Percentiles rank a stretch among this genome's conserved stretches.
Conservation (phyloP, 345 rosid genomes). For the Salix brachista region DNA sequence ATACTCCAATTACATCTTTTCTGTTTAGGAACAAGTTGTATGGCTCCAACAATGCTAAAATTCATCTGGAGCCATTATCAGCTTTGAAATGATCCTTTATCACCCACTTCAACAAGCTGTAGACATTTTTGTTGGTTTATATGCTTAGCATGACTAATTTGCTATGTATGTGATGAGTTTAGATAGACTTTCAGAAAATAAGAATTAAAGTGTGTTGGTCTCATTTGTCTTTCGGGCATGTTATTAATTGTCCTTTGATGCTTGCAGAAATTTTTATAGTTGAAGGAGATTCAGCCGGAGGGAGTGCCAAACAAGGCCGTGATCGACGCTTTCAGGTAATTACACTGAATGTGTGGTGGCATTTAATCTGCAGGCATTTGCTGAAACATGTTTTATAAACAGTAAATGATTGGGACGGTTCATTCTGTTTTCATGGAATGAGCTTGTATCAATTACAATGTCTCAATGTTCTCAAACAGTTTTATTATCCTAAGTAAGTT, state of each 20-base stretch:
- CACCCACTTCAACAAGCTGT: not conserved
- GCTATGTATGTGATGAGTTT: not conserved
- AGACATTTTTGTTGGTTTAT: not conserved
- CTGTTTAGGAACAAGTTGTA: not conserved
- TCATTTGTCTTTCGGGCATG: not conserved
- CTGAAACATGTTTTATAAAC: not conserved
- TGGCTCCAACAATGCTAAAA: not conserved
- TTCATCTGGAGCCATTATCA: not conserved
- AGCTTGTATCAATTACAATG: not conserved
- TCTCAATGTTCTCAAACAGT: not conserved
- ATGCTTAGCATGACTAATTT: not conserved
- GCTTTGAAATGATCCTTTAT: not conserved
- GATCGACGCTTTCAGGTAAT: constrained; percentile 96
- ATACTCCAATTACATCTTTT: not conserved
- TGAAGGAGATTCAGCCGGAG: constrained; percentile 99
- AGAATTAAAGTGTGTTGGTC: not conserved
- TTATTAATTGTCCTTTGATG: constrained; percentile 2
- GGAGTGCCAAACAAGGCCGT: constrained; percentile 99
- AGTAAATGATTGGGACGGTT: not conserved
- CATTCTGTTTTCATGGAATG: not conserved
- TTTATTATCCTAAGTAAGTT: not conserved
- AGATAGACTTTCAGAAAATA: not conserved
- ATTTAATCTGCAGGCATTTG: not conserved
- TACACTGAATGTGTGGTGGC: not conserved
- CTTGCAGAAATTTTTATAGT: constrained; percentile 89